Conservation (phyloP, 73 alveolate genomes). For the Strombidium stylifer region DNA sequence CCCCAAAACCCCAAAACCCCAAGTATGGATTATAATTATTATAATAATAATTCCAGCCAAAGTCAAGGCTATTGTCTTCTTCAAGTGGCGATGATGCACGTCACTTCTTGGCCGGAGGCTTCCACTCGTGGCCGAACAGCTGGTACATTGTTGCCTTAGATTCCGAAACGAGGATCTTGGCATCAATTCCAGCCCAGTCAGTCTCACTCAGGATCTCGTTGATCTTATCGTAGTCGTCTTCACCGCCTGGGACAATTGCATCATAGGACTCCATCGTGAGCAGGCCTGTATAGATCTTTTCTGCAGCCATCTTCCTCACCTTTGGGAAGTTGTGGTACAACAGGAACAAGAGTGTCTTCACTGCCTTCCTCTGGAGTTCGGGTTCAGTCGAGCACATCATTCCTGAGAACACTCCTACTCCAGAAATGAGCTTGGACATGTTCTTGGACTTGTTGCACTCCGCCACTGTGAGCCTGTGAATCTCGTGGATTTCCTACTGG, state of each 20-base stretch:
- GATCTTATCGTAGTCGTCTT: constrained; percentile 72
- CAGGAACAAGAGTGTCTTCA: constrained; percentile 64
- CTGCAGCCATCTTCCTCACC: constrained; percentile 73
- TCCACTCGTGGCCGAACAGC: too few relatives aligned
- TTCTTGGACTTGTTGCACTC: constrained; percentile 76
- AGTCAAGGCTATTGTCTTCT: too few relatives aligned
- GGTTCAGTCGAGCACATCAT: constrained; percentile 49
- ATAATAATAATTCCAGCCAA: too few relatives aligned
- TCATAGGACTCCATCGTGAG: constrained; percentile 66
- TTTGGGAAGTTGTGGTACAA: constrained; percentile 83
- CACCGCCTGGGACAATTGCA: constrained; percentile 56
- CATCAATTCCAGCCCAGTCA: constrained; percentile 46
- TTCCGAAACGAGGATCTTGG: neutral
- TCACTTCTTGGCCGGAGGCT: too few relatives aligned
- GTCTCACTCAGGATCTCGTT: constrained; percentile 68
- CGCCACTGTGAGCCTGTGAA: constrained; percentile 44
- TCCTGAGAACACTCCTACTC: constrained; percentile 71
- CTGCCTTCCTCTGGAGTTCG: constrained; percentile 41
- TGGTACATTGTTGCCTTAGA: too few relatives aligned
- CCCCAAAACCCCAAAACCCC: too few relatives aligned
- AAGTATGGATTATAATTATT: too few relatives aligned
- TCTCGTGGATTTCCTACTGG: constrained; percentile 42
- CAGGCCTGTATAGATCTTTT: constrained; percentile 74
- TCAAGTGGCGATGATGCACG: too few relatives aligned
- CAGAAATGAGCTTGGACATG: constrained; percentile 68